These are phyloP conservation scores for Dryas integrifolia DNA, from an alignment of 331 rosid genomes.

Conservation along the genomic window DNA sequence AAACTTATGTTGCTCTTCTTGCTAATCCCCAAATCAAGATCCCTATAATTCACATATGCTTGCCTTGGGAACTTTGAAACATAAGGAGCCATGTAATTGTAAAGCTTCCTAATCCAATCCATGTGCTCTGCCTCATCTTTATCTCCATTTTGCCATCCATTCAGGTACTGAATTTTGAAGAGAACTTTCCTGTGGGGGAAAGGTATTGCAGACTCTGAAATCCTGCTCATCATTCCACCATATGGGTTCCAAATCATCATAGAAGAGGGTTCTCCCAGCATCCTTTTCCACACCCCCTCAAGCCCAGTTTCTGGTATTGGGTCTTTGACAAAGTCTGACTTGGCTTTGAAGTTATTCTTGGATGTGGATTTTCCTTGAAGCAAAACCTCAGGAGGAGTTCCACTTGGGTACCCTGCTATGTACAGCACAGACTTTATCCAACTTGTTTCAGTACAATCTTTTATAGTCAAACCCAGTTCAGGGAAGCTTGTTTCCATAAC, in stretches of 20 bases:
- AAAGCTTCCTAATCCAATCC: constrained; percentile 71
- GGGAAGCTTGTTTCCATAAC: constrained; percentile 54
- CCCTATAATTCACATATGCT: constrained; percentile 79
- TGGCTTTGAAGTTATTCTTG: constrained; percentile 77
- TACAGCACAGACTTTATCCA: constrained; percentile 77
- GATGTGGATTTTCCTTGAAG: constrained; percentile 58
- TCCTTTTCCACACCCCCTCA: constrained; percentile 63
- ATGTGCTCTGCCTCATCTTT: constrained; percentile 44
- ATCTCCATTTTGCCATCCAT: constrained; percentile 45
- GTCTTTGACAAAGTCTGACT: constrained; percentile 71
- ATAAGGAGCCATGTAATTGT: constrained; percentile 69
- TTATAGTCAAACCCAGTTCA: constrained; percentile 57
- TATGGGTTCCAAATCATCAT: constrained; percentile 64
- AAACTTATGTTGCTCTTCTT: constrained; percentile 40
- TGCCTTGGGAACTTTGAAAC: constrained; percentile 71
- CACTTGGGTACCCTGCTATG: constrained; percentile 47
- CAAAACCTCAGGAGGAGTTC: constrained; percentile 49
- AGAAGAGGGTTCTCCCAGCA: constrained; percentile 47
- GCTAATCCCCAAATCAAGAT: constrained; percentile 83
- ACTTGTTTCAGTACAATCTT: constrained; percentile 54
- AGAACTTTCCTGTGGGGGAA: constrained; percentile 85
- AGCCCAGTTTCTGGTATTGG: constrained; percentile 62
- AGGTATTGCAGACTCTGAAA: constrained; percentile 61
- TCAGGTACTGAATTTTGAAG: constrained; percentile 64
- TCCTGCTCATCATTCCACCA: constrained; percentile 73